These are phyloP conservation scores for Triadica sebifera DNA, from an alignment of 345 rosid genomes.

Conservation along the genomic window DNA sequence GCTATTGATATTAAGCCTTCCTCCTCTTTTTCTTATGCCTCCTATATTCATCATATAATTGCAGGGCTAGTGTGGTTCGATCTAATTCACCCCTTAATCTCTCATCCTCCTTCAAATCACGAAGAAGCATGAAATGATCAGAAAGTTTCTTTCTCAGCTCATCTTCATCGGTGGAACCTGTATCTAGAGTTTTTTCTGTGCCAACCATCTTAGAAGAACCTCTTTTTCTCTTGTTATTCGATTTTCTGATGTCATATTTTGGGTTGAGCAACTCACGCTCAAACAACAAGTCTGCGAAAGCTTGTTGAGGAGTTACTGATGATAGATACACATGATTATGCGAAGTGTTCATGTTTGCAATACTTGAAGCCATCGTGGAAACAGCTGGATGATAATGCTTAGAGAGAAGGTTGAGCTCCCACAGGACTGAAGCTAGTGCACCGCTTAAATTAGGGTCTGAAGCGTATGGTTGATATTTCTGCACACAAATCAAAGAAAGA, in stretches of 20 bases:
- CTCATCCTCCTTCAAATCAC: slow-evolving; percentile 47
- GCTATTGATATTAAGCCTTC: slow-evolving; percentile 23
- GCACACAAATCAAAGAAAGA: slow-evolving; percentile 16
- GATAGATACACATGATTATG: slow-evolving; percentile 59
- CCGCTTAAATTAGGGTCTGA: slow-evolving; percentile 86
- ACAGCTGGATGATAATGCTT: slow-evolving; percentile 79
- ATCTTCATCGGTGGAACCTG: slow-evolving; percentile 36
- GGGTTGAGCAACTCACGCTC: slow-evolving; percentile 54
- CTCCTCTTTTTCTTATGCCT: slow-evolving; percentile 40
- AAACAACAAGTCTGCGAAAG: slow-evolving; percentile 57
- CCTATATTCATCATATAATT: slow-evolving; percentile 50
- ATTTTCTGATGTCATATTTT: slow-evolving; percentile 31
- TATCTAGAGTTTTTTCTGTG: slow-evolving; percentile 10
- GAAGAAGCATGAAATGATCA: slow-evolving; percentile 51
- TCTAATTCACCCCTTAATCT: slow-evolving; percentile 47
- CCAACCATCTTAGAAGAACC: slow-evolving; percentile 13
- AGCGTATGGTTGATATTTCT: slow-evolving; percentile 86
- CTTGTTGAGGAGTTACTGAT: slow-evolving; percentile 65
- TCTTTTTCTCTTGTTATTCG: slow-evolving; percentile 57
- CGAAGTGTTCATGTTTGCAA: slow-evolving; percentile 54
- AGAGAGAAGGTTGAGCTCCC: slow-evolving; percentile 84
- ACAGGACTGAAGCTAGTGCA: slow-evolving; percentile 86
- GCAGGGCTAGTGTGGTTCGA: slow-evolving; percentile 30
- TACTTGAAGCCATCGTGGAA: slow-evolving; percentile 52
- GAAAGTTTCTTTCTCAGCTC: slow-evolving; percentile 52